phyloP scores from a whole-genome alignment of 192 early-diverging fungal species.

The Oehlia diaphana region DNA sequence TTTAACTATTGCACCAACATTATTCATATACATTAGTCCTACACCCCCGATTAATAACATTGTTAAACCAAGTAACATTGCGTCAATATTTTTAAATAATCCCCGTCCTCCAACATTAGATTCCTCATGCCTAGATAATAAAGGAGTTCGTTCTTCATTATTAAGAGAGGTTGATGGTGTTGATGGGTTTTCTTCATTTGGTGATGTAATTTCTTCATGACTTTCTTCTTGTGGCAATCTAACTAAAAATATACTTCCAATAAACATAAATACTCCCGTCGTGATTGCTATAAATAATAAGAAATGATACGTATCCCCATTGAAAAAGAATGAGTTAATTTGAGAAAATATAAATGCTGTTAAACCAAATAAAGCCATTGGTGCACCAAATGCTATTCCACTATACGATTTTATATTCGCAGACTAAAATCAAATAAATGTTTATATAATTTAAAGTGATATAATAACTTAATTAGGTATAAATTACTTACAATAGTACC shows the following conservation, averaged over 20 bases:
- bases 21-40: constrained; percentile 46
- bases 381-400: constrained; percentile 58
- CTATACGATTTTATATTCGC: constrained; percentile 52
- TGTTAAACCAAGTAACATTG: constrained; percentile 31
- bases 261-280: constrained; percentile 46
- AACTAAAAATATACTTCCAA: constrained; percentile 30
- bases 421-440: too few species aligned
- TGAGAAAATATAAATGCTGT: constrained; percentile 64
- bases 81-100: constrained; percentile 32
- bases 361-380: constrained; percentile 60
- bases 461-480: too few species aligned
- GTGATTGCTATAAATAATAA: constrained; percentile 51
- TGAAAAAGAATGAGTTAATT: constrained; percentile 55
- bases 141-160: neutral
- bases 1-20: constrained; percentile 43
- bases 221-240: constrained; percentile 1
- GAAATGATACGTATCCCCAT: constrained; percentile 46
- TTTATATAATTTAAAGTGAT: too few species aligned
- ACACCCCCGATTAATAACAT: constrained; percentile 35
- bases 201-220: neutral
- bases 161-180: too few species aligned
- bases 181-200: neutral
- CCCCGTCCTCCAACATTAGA: constrained; percentile 23
- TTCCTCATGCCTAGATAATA: neutral
- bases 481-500: neutral